Evolutionary conservation across 805 yeast genomes (phyloP).

Genomic region (Suhomyces sp.): DNA sequence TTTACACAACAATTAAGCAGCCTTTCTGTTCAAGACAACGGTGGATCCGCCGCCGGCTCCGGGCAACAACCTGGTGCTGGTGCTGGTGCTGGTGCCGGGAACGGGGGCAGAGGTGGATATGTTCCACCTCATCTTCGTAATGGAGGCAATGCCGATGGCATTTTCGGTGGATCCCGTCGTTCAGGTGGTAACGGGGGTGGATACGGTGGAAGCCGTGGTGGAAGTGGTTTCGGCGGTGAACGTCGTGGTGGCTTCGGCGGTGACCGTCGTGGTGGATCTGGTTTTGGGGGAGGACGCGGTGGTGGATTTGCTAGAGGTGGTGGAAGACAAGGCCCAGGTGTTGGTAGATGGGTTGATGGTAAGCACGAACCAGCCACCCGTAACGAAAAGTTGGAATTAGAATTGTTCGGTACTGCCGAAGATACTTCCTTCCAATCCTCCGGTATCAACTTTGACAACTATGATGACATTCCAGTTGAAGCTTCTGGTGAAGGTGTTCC

Average conservation of each 20-base stretch:
- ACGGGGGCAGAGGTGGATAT: conserved; percentile 23
- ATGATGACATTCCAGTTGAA: conserved; percentile 98
- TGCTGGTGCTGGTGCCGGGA: conserved; percentile 17
- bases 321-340: conserved; percentile 47
- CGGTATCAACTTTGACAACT: conserved; percentile 98
- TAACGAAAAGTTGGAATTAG: conserved; percentile 69
- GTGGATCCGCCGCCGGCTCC: conserved; percentile 8
- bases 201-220: conserved; percentile 17
- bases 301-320: conserved; percentile 24
- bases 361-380: conserved; percentile 79
- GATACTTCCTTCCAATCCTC: conserved; percentile 81
- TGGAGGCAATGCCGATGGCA: conserved; percentile 26
- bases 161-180: conserved; percentile 28
- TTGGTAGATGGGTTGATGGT: conserved; percentile 86
- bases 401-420: conserved; percentile 78
- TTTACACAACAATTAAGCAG: conserved; percentile 57
- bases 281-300: conserved; percentile 17
- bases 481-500: conserved; percentile 95
- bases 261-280: conserved; percentile 14
- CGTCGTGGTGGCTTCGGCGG: conserved; percentile 28
- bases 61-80: conserved; percentile 8
- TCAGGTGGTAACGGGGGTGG: conserved; percentile 20
- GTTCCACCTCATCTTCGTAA: conserved; percentile 37
- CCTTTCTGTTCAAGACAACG: conserved; percentile 47
- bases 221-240: conserved; percentile 18